A percentile compares a stretch with the other conserved stretches of the same genome.
Evolutionary conservation across 1,139 yeast species (phyloP).

Genomic region (Yamadazyma mexicana): DNA sequence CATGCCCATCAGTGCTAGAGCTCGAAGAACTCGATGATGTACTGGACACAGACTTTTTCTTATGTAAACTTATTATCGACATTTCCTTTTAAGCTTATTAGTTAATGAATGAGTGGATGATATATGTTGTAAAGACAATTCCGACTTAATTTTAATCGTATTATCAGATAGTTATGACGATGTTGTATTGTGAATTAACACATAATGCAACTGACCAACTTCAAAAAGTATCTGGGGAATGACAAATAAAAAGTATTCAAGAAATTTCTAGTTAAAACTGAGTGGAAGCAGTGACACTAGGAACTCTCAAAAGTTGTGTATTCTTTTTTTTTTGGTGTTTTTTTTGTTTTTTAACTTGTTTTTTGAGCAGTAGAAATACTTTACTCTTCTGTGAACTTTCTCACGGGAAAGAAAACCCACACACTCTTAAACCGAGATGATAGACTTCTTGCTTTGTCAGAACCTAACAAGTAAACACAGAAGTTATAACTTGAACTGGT

Average conservation of each 20-base stretch:
- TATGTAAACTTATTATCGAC: slow-evolving; percentile 16
- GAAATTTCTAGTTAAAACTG: no score
- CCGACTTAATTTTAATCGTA: not conserved
- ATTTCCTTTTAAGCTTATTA: no score
- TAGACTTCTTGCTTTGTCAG: not conserved
- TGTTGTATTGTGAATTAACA: not conserved
- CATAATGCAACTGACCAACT: not conserved
- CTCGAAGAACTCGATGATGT: slow-evolving; percentile 14
- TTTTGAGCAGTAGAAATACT: not conserved
- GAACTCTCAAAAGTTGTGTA: no score
- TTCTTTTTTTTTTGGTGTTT: slow-evolving; percentile 1
- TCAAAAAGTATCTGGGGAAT: not conserved
- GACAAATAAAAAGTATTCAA: slow-evolving; percentile 1
- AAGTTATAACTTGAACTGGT: not conserved
- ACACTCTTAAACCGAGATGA: not conserved
- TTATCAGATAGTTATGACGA: not conserved
- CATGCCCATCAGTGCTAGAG: slow-evolving; percentile 7
- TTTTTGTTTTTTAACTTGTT: not conserved
- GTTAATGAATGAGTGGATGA: not conserved
- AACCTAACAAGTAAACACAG: not conserved
- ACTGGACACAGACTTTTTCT: slow-evolving; percentile 18
- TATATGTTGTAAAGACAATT: not conserved
- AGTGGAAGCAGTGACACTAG: no score
- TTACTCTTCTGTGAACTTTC: not conserved
- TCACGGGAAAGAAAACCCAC: not conserved